These are phyloP conservation scores for Xylaria digitata DNA, from an alignment of 2,329 filamentous ascomycete species.

Conservation along the genomic window DNA sequence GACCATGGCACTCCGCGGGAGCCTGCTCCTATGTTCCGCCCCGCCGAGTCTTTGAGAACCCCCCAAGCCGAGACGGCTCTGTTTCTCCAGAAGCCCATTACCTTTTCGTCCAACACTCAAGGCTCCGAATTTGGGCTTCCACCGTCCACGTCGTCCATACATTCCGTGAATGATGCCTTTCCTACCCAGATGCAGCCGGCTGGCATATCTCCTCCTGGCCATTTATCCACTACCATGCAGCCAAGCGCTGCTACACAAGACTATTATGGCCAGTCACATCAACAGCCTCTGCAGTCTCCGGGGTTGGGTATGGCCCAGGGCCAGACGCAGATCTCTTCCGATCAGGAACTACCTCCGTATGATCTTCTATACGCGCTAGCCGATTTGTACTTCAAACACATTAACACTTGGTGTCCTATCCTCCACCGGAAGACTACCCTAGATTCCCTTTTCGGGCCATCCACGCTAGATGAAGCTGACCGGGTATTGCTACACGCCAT, in stretches of 20 bases:
- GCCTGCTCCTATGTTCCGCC: constrained; percentile 58
- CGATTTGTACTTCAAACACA: constrained; percentile 82
- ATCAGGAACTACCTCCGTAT: constrained; percentile 79
- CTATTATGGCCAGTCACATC: constrained; percentile 59
- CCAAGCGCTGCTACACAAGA: constrained; percentile 60
- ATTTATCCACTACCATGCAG: constrained; percentile 50
- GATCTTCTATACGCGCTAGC: constrained; percentile 78
- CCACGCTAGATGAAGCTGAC: constrained; percentile 82
- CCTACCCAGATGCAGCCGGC: constrained; percentile 57
- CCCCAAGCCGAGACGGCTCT: constrained; percentile 68
- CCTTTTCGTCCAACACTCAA: constrained; percentile 60
- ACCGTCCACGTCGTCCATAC: constrained; percentile 57
- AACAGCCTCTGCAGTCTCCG: constrained; percentile 66
- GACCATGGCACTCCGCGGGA: constrained; percentile 69
- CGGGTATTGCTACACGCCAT: constrained; percentile 87
- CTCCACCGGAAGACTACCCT: constrained; percentile 86
- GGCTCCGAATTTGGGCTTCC: constrained; percentile 63
- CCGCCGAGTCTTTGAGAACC: constrained; percentile 62
- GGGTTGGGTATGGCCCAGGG: constrained; percentile 64
- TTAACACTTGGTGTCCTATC: constrained; percentile 89
- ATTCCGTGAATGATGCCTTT: constrained; percentile 61
- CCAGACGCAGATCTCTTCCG: constrained; percentile 61
- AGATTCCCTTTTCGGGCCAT: constrained; percentile 82
- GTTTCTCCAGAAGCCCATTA: constrained; percentile 70
- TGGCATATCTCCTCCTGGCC: constrained; percentile 55